Base-by-base conservation (phyloP, 2,329 filamentous ascomycete genomes). In the Camptophora hylomeconis region DNA sequence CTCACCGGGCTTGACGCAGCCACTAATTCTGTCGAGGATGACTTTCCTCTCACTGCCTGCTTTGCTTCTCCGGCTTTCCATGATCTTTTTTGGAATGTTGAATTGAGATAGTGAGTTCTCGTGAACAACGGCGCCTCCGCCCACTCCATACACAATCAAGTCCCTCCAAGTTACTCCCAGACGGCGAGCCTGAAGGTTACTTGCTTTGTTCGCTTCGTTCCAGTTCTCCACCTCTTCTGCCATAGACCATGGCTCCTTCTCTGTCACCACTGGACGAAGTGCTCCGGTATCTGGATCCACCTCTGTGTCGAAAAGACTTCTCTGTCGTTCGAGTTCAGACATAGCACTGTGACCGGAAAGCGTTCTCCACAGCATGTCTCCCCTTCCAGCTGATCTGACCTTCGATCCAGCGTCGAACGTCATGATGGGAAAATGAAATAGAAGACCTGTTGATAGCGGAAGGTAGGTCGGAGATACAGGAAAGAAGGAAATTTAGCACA, bases 1-100 rank as follows among this genome's bases (percentile, higher is more conserved):
- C 33, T 67, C 63, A 5, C 75, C 77, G 0, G 75, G 75, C 47
- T 75, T 75, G 30, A 81, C 70, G 40, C 72, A 79, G 10, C 76
- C 76, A 45, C 73, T 68, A 30, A 64, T 69, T 39, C 68, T 61
- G 29, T 77, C 63, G 14, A 83, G 52, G 26, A 83, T 75, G 0
- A 72, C 75, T 38, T 67, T 69, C 11, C 76, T 50, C 0, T 73
- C 67, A 0, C 67, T 62, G 41, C 69, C 72, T 24, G 26, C 9
- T 20, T 26, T 32, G 20, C 10, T 19, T 23, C 56, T 58, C 39
- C 57, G 58, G 32, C 55, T 57, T 39, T 74, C 71, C 40, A 58
- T 64, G 39, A 67, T 40, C n/a, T 63, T 53, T 19, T 65, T 58
- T 16, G 61, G 57, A 2, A 74, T 50, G 45, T 69, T 70, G 55